These are phyloP conservation scores for Xylaria sp. DNA, from an alignment of 2,329 filamentous ascomycete genomes.

Conservation along the genomic window DNA sequence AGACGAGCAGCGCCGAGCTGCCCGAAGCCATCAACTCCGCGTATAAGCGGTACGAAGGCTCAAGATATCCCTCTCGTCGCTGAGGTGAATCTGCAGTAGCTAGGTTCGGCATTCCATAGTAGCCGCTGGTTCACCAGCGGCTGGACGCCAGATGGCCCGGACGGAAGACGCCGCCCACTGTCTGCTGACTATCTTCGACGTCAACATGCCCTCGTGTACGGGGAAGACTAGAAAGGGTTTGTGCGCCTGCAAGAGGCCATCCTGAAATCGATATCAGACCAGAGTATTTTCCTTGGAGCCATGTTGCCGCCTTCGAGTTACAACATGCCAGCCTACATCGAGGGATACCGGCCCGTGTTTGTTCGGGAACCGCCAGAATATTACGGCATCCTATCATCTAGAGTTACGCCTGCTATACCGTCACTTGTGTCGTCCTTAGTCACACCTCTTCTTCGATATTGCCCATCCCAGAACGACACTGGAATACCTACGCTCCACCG, in stretches of 20 bases:
- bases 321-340: background rate
- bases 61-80: background rate
- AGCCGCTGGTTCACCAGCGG: background rate
- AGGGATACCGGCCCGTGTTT: background rate
- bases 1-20: background rate
- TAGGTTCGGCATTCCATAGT: background rate
- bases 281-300: background rate
- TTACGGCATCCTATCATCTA: background rate
- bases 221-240: background rate
- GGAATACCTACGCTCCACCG: too few species aligned
- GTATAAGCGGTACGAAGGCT: background rate
- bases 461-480: too few species aligned
- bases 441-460: too few species aligned
- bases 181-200: background rate
- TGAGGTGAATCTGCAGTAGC: background rate
- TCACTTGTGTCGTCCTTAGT: too few species aligned
- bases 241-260: constrained; percentile 3
- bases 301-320: background rate
- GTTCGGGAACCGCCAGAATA: background rate
- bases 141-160: background rate
- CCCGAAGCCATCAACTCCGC: background rate
- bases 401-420: background rate
- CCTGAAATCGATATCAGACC: background rate
- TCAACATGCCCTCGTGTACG: constrained; percentile 4
- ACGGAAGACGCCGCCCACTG: constrained; percentile 1